These are phyloP conservation scores for Bryoglossum gracile DNA, from an alignment of 495 filamentous ascomycete species.

Conservation along the genomic window DNA sequence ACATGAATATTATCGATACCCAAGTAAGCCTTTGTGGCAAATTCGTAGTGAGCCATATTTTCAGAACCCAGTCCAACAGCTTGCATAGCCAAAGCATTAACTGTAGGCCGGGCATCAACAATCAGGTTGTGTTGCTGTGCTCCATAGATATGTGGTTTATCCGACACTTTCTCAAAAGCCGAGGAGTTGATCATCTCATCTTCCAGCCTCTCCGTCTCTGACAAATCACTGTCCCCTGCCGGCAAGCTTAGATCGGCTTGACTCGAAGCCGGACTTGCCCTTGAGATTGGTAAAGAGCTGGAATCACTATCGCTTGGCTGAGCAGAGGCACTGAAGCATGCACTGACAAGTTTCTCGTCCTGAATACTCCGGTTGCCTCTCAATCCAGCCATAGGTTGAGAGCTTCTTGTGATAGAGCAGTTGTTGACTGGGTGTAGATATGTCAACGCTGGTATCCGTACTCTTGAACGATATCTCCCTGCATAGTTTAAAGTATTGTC, in stretches of 20 bases:
- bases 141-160: conserved; percentile 51
- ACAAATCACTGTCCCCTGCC: conserved; percentile 34
- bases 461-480: conserved; percentile 76
- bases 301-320: conserved; percentile 39
- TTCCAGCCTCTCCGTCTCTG: conserved; percentile 59
- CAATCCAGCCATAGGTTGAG: conserved; percentile 83
- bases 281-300: conserved; percentile 32
- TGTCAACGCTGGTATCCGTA: conserved; percentile 78
- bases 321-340: conserved; percentile 80
- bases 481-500: conserved; percentile 97
- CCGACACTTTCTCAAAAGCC: conserved; percentile 36
- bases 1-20: conserved; percentile 99
- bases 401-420: conserved; percentile 91
- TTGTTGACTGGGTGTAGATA: conserved; percentile 97
- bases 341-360: conserved; percentile 86
- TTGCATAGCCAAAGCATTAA: conserved; percentile 96
- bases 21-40: conserved; percentile 87
- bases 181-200: conserved; percentile 57
- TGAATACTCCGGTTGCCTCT: conserved; percentile 87
- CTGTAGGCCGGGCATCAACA: conserved; percentile 89
- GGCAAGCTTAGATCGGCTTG: conserved; percentile 40
- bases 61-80: conserved; percentile 89
- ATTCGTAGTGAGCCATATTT: conserved; percentile 96
- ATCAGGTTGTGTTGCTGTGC: conserved; percentile 94
- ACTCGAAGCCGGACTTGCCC: conserved; percentile 54